phyloP scores from a whole-genome alignment of 1,284 basidiomycete genomes.

The Ustilago vetiveriae region DNA sequence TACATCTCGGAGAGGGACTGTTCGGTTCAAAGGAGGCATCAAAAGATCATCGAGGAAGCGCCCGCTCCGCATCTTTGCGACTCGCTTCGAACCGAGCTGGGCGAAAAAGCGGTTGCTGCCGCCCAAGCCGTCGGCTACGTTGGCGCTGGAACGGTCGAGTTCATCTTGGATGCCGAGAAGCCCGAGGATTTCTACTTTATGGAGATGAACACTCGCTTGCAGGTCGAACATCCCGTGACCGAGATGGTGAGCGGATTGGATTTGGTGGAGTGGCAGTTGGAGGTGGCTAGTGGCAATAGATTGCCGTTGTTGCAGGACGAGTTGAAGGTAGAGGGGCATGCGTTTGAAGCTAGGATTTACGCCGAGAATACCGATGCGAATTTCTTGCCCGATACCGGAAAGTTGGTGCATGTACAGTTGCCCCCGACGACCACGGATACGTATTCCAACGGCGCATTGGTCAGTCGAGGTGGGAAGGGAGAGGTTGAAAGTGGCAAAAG shows the following conservation, averaged over 20 bases:
- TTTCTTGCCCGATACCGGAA: slow-evolving; percentile 90
- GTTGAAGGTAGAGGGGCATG: slow-evolving; percentile 86
- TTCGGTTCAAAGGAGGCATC: slow-evolving; percentile 90
- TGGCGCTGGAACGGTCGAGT: slow-evolving; percentile 90
- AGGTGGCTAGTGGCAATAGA: slow-evolving; percentile 84
- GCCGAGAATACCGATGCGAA: slow-evolving; percentile 76
- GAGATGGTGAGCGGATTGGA: slow-evolving; percentile 94
- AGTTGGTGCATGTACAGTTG: slow-evolving; percentile 76
- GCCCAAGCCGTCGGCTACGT: slow-evolving; percentile 88
- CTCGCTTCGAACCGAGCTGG: slow-evolving; percentile 80
- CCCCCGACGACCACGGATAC: slow-evolving; percentile 67
- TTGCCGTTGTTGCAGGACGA: slow-evolving; percentile 80
- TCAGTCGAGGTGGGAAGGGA: background rate
- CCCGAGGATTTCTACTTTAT: slow-evolving; percentile 57
- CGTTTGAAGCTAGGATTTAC: slow-evolving; percentile 96
- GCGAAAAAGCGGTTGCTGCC: slow-evolving; percentile 87
- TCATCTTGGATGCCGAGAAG: slow-evolving; percentile 27
- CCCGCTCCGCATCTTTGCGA: slow-evolving; percentile 86
- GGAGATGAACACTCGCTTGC: slow-evolving; percentile 82
- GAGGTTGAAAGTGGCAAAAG: too few species aligned
- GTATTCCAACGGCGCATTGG: slow-evolving; percentile 14
- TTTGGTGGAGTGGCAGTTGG: slow-evolving; percentile 90
- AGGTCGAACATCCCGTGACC: slow-evolving; percentile 84
- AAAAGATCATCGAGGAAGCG: slow-evolving; percentile 95
- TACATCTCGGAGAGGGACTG: slow-evolving; percentile 94